phyloP scores from a whole-genome alignment of 441 rosid species.

The Pelargonium citronellum region DNA sequence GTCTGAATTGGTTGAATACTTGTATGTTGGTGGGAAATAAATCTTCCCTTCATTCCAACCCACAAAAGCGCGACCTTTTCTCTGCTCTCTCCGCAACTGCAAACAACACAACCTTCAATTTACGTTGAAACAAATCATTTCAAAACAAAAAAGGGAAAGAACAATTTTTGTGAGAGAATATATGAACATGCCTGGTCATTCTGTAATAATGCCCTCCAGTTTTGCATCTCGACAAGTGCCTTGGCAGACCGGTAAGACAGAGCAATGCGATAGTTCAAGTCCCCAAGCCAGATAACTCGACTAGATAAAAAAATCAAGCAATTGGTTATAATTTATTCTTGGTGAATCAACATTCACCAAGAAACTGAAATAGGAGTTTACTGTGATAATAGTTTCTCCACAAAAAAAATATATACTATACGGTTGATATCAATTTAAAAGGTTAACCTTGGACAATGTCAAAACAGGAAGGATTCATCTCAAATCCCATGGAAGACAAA shows the following conservation, averaged over 20 bases:
- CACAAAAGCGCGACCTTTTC: conserved; percentile 63
- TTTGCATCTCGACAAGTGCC: conserved; percentile 93
- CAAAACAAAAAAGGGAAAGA: background rate
- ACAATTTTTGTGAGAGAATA: too few species aligned
- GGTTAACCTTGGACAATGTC: background rate
- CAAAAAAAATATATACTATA: too few species aligned
- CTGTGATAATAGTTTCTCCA: too few species aligned
- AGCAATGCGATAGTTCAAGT: conserved; percentile 90
- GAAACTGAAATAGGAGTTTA: too few species aligned
- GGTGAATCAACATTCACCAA: too few species aligned
- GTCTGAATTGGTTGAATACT: conserved; percentile 92
- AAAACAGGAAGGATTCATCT: background rate
- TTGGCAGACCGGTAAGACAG: conserved; percentile 75
- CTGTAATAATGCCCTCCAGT: conserved; percentile 84
- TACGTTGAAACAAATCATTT: conserved; percentile 15
- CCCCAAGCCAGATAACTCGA: conserved; percentile 95
- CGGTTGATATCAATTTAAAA: background rate
- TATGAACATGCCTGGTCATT: conserved; percentile 75
- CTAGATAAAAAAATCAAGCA: too few species aligned
- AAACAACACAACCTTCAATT: conserved; percentile 18
- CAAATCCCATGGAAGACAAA: too few species aligned
- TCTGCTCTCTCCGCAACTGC: conserved; percentile 79
- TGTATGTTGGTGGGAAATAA: conserved; percentile 97
- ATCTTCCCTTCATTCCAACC: conserved; percentile 96
- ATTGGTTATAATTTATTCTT: too few species aligned